Evolutionary conservation across 331 rosid species (phyloP).

Genomic region (Rosa hybrid): DNA sequence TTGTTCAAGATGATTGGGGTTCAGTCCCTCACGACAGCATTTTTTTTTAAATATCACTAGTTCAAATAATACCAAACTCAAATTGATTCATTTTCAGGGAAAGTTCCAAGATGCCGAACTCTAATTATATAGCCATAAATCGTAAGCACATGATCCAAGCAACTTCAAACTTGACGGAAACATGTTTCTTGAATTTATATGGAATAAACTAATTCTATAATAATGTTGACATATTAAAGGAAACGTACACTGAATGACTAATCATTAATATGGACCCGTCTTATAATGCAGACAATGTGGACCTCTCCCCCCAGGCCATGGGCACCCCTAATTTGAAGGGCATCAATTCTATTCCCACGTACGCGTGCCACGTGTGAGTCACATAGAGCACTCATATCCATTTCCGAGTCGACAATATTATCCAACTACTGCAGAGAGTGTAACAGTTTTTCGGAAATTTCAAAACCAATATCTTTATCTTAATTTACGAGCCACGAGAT

Average conservation of each 20-base stretch:
- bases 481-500: constrained; percentile 13
- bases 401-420: not conserved
- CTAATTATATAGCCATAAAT: too few species aligned
- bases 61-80: too few species aligned
- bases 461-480: not conserved
- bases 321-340: not conserved
- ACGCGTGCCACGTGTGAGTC: not conserved
- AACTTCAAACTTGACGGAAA: not conserved
- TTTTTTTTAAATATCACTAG: too few species aligned
- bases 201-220: not conserved
- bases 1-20: too few species aligned
- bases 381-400: not conserved
- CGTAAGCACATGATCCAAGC: not conserved
- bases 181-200: not conserved
- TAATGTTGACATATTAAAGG: not conserved
- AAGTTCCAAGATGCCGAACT: too few species aligned
- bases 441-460: not conserved
- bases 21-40: too few species aligned
- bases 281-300: not conserved
- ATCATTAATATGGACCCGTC: not conserved
- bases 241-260: not conserved
- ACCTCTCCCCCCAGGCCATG: not conserved
- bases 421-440: too few species aligned
- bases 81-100: too few species aligned
- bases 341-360: not conserved